Conservation (phyloP, 2,329 filamentous ascomycete species). For the Diaporthe sp. region DNA sequence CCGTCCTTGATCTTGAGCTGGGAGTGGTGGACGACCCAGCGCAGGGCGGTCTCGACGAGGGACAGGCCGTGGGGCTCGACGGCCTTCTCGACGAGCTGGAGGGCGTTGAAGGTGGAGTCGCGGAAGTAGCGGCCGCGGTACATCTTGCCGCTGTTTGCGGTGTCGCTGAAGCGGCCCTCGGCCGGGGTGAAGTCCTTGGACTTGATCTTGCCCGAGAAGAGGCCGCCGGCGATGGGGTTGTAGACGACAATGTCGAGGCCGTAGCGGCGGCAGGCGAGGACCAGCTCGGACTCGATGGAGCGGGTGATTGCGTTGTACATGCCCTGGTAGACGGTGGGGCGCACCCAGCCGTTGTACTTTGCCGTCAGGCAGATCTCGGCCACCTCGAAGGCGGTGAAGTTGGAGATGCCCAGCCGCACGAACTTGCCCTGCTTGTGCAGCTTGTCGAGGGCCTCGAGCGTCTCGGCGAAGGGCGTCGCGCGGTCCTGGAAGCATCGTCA, state of each 20-base stretch:
- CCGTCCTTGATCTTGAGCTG: slow-evolving; percentile 65
- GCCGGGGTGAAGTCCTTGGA: slow-evolving; percentile 71
- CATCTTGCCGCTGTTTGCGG: slow-evolving; percentile 59
- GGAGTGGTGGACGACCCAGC: slow-evolving; percentile 82
- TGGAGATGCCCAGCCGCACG: slow-evolving; percentile 82
- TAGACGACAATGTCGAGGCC: slow-evolving; percentile 85
- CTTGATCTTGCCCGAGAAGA: slow-evolving; percentile 86
- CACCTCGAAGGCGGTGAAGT: slow-evolving; percentile 90
- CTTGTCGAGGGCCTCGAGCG: slow-evolving; percentile 82
- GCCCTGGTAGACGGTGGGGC: slow-evolving; percentile 81
- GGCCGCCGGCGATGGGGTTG: slow-evolving; percentile 85
- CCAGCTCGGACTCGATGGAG: slow-evolving; percentile 80
- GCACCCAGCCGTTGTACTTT: slow-evolving; percentile 84
- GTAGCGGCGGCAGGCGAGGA: slow-evolving; percentile 81
- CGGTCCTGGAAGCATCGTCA: slow-evolving; percentile 59
- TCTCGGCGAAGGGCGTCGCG: slow-evolving; percentile 82
- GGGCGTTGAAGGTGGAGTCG: slow-evolving; percentile 73
- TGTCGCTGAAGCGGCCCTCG: slow-evolving; percentile 79
- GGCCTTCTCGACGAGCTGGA: slow-evolving; percentile 77
- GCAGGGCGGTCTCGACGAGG: slow-evolving; percentile 79
- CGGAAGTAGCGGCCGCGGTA: slow-evolving; percentile 82
- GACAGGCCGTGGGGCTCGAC: slow-evolving; percentile 77
- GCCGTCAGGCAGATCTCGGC: slow-evolving; percentile 87
- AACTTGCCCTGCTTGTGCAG: slow-evolving; percentile 91
- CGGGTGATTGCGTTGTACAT: slow-evolving; percentile 90